These are phyloP conservation scores for Fusarium sp. DNA, from an alignment of 2,329 filamentous ascomycete species.

Conservation along the genomic window DNA sequence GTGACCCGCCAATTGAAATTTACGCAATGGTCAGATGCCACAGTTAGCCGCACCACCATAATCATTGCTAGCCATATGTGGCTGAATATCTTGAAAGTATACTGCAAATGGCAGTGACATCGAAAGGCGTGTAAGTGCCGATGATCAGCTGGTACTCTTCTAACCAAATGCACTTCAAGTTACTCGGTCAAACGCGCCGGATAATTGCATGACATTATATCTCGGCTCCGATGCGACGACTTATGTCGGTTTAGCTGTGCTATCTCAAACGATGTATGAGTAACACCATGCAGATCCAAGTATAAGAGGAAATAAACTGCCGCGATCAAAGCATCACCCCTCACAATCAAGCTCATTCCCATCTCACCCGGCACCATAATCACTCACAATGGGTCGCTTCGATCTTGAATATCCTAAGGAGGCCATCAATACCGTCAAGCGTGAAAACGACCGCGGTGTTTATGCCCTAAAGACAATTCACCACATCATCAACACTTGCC, in stretches of 20 bases:
- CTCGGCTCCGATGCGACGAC: constrained; percentile 18
- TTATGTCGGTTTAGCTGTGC: background rate
- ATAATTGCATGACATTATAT: background rate
- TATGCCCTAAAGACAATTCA: constrained; percentile 83
- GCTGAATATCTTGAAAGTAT: constrained; percentile 1
- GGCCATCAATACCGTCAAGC: constrained; percentile 73
- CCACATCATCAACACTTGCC: constrained; percentile 78
- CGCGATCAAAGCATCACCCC: background rate
- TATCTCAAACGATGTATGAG: background rate
- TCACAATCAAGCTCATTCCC: background rate
- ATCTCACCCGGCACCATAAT: background rate
- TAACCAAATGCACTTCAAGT: background rate
- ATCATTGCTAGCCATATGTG: background rate
- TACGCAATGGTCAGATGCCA: constrained; percentile 41
- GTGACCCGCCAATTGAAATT: constrained; percentile 38
- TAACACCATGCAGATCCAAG: background rate
- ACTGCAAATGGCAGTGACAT: constrained; percentile 2
- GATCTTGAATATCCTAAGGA: constrained; percentile 72
- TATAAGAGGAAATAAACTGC: constrained; percentile 13
- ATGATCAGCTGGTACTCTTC: background rate
- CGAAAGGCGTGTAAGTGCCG: background rate
- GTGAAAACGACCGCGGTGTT: constrained; percentile 72
- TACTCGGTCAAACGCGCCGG: constrained; percentile 15
- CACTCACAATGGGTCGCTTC: constrained; percentile 51
- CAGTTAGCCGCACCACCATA: constrained; percentile 28